These are phyloP conservation scores for Nidularia sp. DNA, from an alignment of 768 basidiomycete genomes.

Conservation along the genomic window DNA sequence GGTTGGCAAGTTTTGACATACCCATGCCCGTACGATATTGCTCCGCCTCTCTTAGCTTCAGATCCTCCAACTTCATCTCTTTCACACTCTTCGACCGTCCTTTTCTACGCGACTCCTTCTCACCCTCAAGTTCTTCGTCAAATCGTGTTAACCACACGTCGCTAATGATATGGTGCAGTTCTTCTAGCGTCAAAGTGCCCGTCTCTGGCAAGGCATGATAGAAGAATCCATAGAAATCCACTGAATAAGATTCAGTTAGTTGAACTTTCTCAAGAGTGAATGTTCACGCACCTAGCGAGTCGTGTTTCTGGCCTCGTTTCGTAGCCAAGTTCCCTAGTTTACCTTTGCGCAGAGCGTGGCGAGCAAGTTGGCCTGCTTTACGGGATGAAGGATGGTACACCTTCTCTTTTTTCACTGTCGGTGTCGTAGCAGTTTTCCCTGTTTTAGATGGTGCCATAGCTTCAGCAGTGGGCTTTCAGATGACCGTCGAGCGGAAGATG, in stretches of 20 bases:
- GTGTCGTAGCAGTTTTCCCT: constrained; percentile 21
- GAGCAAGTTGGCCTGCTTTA: constrained; percentile 73
- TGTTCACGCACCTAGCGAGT: constrained; percentile 39
- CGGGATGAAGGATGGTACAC: constrained; percentile 80
- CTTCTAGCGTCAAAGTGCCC: constrained; percentile 52
- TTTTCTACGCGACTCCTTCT: constrained; percentile 58
- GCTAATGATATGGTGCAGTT: constrained; percentile 60
- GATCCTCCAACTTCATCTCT: constrained; percentile 66
- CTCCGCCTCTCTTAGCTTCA: constrained; percentile 65
- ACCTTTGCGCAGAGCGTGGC: constrained; percentile 63
- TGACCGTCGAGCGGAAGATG: neutral
- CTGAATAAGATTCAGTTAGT: constrained; percentile 28
- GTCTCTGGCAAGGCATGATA: constrained; percentile 65
- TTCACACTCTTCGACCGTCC: constrained; percentile 72
- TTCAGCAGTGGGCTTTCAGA: neutral
- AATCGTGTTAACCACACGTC: constrained; percentile 74
- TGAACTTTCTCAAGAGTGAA: neutral
- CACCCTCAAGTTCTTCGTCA: constrained; percentile 60
- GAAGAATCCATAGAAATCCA: constrained; percentile 73
- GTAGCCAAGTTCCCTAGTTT: constrained; percentile 55
- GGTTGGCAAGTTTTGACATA: constrained; percentile 25
- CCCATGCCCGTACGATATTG: constrained; percentile 80
- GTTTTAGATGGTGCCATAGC: constrained; percentile 37
- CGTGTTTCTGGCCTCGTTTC: constrained; percentile 55
- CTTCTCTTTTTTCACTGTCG: constrained; percentile 62